Percentiles rank a stretch among this genome's conserved stretches.
Evolutionary conservation across 257 asterid genomes (phyloP).

Genomic region (Verbena officinalis): DNA sequence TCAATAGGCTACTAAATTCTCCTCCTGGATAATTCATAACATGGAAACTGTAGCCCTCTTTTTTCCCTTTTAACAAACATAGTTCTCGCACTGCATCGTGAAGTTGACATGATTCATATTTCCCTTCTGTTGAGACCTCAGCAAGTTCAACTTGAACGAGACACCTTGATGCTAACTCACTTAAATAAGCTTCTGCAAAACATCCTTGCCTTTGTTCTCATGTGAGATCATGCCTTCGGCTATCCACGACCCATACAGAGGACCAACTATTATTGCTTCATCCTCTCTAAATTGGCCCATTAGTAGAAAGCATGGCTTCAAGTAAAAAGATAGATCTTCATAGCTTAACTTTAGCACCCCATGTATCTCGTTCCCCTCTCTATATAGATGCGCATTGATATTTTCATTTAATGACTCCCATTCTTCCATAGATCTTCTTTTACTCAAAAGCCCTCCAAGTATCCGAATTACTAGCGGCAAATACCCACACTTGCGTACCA

Average conservation of each 20-base stretch:
- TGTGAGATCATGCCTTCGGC: constrained; percentile 23
- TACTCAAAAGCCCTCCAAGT: constrained; percentile 21
- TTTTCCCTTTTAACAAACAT: constrained; percentile 8
- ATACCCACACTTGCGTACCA: constrained; percentile 10
- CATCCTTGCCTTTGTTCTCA: background rate
- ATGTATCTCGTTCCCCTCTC: background rate
- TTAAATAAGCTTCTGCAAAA: background rate
- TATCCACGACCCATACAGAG: constrained; percentile 14
- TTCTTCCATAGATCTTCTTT: background rate
- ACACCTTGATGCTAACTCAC: constrained; percentile 25
- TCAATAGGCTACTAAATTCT: background rate
- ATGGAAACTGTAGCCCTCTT: background rate
- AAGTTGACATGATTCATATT: constrained; percentile 14
- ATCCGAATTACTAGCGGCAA: constrained; percentile 16
- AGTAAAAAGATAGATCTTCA: constrained; percentile 14
- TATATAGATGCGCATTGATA: background rate
- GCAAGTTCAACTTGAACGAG: constrained; percentile 12
- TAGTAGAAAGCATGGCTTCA: constrained; percentile 28
- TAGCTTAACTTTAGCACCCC: constrained; percentile 17
- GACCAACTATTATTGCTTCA: background rate
- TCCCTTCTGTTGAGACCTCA: background rate
- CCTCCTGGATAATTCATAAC: constrained; percentile 10
- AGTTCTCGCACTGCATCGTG: constrained; percentile 23
- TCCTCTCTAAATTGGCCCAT: constrained; percentile 7
- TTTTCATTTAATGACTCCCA: constrained; percentile 23